Percentiles rank a stretch among this genome's conserved stretches.
Conservation (phyloP, 768 basidiomycete genomes). For the Infundibulicybe gibba region DNA sequence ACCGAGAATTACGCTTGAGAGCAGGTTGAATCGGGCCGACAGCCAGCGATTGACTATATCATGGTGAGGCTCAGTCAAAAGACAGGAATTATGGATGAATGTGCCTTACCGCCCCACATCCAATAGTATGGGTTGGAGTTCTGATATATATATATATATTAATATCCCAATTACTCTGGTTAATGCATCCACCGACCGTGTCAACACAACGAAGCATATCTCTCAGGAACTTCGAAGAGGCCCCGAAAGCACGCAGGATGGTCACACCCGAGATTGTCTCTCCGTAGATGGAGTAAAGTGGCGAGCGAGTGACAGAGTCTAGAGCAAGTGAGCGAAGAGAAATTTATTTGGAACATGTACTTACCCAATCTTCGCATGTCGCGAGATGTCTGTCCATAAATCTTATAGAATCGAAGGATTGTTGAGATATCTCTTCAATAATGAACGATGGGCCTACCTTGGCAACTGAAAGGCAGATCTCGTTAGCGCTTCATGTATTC, state of each 20-base stretch:
- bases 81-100: neutral
- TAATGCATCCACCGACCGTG: slow-evolving; percentile 46
- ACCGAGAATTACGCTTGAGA: slow-evolving; percentile 72
- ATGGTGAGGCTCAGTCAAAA: neutral
- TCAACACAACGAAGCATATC: slow-evolving; percentile 84
- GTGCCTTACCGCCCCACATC: slow-evolving; percentile 77
- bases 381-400: slow-evolving; percentile 75
- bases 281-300: slow-evolving; percentile 40
- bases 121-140: slow-evolving; percentile 78
- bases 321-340: neutral
- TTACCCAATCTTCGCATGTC: slow-evolving; percentile 78
- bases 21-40: slow-evolving; percentile 80
- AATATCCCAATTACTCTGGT: no score
- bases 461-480: slow-evolving; percentile 21
- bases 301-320: slow-evolving; percentile 35
- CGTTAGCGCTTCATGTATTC: no score
- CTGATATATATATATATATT: slow-evolving; percentile 17
- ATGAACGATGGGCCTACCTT: slow-evolving; percentile 22
- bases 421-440: neutral
- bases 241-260: slow-evolving; percentile 79
- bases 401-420: slow-evolving; percentile 17
- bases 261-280: slow-evolving; percentile 41
- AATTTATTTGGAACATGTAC: slow-evolving; percentile 10
- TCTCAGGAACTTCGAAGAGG: slow-evolving; percentile 79
- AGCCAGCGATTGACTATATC: slow-evolving; percentile 89